Base-by-base conservation (phyloP, 1,139 yeast species). In the Geotrichum candidum region DNA sequence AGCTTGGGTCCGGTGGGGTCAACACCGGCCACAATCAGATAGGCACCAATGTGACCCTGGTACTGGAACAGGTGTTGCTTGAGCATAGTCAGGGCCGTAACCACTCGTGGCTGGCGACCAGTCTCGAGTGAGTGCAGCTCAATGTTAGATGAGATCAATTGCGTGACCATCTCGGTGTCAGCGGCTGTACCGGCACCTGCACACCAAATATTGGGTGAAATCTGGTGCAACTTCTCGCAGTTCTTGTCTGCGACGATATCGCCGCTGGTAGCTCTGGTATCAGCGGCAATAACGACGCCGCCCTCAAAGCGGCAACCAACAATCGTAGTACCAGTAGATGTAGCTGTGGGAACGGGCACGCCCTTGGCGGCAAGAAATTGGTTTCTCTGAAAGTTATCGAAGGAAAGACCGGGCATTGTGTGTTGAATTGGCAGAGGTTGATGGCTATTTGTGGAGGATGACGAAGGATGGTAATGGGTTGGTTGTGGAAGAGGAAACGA, bases 151-250 rank as follows among this genome's bases (percentile, higher is more conserved):
- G 92, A 85, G 69, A 91, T 91, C 73, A 94, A 81, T 75, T 90
- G 96, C 6, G 99, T 94, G 35, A 90, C 96, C 89, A 88, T 88
- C 74, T 94, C 98, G 11, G 97, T 94, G 74, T 94, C 99, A n/a
- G 99, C 99, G 54, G 99, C 99, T 23, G 99, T 94, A 75, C 99
- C 99, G 3, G 99, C 99, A 70, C 99, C 99, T 61, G 97, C 97
- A 84, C 98, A 94, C 99, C 99, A 94, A 72, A 94, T 94, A 73
- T 83, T 84, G 13, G 99, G 97, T 1, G 97, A 84, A 69, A 94
- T 83, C 70, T 96, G 80, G 77, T 94, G 99, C 67, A 94, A 81
- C 77, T 94, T 94, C 73, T 92, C 97, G 81, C 98, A 92, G 79
- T 94, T 94, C 80, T 94, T 92, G 78, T 94, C 98, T 18, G 99